Evolutionary conservation across 306 rosid species (phyloP).

Genomic region (Quercus cerris): DNA sequence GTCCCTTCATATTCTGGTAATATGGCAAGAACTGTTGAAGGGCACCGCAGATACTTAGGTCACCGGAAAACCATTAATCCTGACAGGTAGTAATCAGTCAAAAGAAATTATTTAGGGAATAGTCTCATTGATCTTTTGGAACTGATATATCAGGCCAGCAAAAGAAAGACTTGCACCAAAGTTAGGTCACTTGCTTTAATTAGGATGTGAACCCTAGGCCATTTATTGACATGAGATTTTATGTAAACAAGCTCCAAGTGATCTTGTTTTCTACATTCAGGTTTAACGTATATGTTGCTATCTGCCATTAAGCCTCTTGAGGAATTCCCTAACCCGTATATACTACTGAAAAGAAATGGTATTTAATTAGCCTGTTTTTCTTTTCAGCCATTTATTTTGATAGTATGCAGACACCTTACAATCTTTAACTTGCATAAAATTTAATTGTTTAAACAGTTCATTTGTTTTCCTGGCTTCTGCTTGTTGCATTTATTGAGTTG

Average conservation of each 20-base stretch:
- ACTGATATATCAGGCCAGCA: not conserved
- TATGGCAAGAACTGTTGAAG: slow-evolving; percentile 97
- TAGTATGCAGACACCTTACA: not conserved
- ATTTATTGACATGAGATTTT: not conserved
- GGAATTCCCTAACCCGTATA: not conserved
- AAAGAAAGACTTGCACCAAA: not conserved
- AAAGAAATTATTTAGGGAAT: slow-evolving; percentile 9
- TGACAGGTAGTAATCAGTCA: slow-evolving; percentile 52
- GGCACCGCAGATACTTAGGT: slow-evolving; percentile 88
- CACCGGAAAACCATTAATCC: slow-evolving; percentile 87
- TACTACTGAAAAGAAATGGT: not conserved
- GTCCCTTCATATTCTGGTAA: slow-evolving; percentile 85
- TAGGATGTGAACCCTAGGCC: not conserved
- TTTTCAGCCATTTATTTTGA: not conserved
- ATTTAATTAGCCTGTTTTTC: not conserved
- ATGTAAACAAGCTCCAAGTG: not conserved
- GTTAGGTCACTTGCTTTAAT: not conserved
- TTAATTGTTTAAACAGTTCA: not conserved
- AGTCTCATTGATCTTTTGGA: not conserved
- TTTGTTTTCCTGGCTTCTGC: not conserved
- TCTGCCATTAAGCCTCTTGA: not conserved
- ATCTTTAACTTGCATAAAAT: not conserved
- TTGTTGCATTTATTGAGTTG: not conserved
- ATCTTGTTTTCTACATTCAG: slow-evolving; percentile 2
- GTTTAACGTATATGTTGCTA: not conserved